Percentiles rank a stretch among this genome's conserved stretches.
phyloP scores from a whole-genome alignment of 768 basidiomycete genomes.

The Astraeus odoratus region DNA sequence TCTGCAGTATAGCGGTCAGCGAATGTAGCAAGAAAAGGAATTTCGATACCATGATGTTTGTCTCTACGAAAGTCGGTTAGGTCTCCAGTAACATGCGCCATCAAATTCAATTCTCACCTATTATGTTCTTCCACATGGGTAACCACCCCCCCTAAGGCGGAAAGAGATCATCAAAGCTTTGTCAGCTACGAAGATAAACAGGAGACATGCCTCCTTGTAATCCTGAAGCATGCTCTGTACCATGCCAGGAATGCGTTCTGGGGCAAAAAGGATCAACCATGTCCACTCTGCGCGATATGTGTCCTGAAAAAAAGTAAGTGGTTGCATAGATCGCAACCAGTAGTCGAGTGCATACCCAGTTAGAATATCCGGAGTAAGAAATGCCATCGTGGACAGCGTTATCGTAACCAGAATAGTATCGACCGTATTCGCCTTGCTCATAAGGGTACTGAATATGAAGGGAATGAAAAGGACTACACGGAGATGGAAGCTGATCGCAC shows the following conservation, averaged over 20 bases:
- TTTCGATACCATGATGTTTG: conserved; percentile 69
- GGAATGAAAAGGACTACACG: no score
- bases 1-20: conserved; percentile 28
- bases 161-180: not conserved
- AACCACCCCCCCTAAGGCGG: conserved; percentile 61
- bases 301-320: conserved; percentile 40
- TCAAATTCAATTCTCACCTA: conserved; percentile 35
- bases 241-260: conserved; percentile 72
- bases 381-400: conserved; percentile 52
- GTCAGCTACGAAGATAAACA: not conserved
- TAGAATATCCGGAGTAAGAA: conserved; percentile 80
- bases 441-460: conserved; percentile 57
- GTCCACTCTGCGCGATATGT: conserved; percentile 76
- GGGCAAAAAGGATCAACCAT: conserved; percentile 69
- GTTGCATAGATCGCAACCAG: not conserved
- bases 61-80: conserved; percentile 35
- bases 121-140: conserved; percentile 88
- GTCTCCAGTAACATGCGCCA: not conserved
- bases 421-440: conserved; percentile 59
- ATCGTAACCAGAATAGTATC: conserved; percentile 76
- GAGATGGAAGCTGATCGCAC: conserved; percentile 21
- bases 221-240: conserved; percentile 76
- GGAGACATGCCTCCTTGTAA: conserved; percentile 47
- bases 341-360: conserved; percentile 48
- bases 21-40: not conserved